Evolutionary conservation across 768 basidiomycete genomes (phyloP), one percentile per base, ranked within the genome.

Genomic region (Plicaturopsis crispa): DNA sequence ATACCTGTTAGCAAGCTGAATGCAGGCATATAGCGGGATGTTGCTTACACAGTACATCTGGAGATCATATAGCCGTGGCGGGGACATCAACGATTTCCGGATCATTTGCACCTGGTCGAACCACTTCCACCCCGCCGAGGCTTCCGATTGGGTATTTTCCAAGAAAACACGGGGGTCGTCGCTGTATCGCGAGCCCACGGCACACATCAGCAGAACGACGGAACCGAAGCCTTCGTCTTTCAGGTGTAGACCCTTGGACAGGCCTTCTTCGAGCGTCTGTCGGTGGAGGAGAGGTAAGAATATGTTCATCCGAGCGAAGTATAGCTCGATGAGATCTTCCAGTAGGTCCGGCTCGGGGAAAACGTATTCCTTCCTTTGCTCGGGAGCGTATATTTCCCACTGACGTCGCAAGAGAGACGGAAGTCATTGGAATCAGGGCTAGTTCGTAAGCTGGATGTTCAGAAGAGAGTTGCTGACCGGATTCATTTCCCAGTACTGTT

Each of bases 211-310:
- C 4, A 90, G 62, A 18, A 86, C 69, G 0, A 73, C 70, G 1
- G 70, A 57, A 0, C 67, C 74, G 50, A 91, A 88, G 0, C 61
- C 49, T 1, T 64, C 38, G 39, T 84, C 66, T 1, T 48, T 55
- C 13, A 65, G 52, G 48, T 86, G 77, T 2, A 76, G 48, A 0
- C 70, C 70, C 4, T 72, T 66, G 1, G 46, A 48, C 17, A 81
- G 47, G 13, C 65, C 60, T 17, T 62, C 60, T 26, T 79, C 69
- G 46, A 92, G 88, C 4, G 73, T 73, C 0, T 77, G 78, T 3
- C 78, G 71, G 48, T 91, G 88, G 4, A 94, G 64, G 3, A 92
- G 65, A 1, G 88, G 86, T 0, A 73, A 48, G 38, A 70, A 62
- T n/a, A 67, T 42, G 49, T 89, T 84, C 41, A 69, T 39, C 23